A percentile compares a stretch with the other conserved stretches of the same genome.
These are phyloP conservation scores for Botrytis paeoniae DNA, from an alignment of 2,329 filamentous ascomycete genomes.

Conservation along the genomic window DNA sequence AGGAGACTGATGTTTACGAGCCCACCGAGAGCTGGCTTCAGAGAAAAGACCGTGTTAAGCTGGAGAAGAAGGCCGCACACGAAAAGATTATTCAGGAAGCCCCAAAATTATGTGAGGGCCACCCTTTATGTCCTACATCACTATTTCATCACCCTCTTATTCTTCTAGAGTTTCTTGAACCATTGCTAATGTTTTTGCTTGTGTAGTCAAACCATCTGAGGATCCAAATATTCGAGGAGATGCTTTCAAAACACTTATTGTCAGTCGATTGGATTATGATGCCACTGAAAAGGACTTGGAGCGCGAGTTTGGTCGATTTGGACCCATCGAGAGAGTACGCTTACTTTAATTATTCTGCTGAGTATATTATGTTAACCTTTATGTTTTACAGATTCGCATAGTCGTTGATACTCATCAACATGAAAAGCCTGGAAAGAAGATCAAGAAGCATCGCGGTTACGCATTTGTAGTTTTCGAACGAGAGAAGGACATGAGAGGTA, in stretches of 20 bases:
- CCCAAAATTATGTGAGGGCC: slow-evolving; percentile 36
- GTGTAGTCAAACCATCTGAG: slow-evolving; percentile 71
- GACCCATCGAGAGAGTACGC: slow-evolving; percentile 84
- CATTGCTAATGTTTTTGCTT: slow-evolving; percentile 26
- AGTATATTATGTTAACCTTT: slow-evolving; percentile 20
- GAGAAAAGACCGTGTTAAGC: slow-evolving; percentile 75
- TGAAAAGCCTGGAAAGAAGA: slow-evolving; percentile 71
- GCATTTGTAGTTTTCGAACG: slow-evolving; percentile 96
- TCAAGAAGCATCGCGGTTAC: slow-evolving; percentile 83
- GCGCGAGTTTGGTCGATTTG: slow-evolving; percentile 88
- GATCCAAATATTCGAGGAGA: slow-evolving; percentile 90
- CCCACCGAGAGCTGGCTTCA: slow-evolving; percentile 94
- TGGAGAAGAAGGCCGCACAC: slow-evolving; percentile 70
- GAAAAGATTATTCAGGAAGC: slow-evolving; percentile 47
- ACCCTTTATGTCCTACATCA: slow-evolving; percentile 32
- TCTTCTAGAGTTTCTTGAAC: not conserved
- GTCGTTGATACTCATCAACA: slow-evolving; percentile 71
- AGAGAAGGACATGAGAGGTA: slow-evolving; percentile 99
- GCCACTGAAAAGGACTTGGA: slow-evolving; percentile 87
- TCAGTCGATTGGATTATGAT: slow-evolving; percentile 85
- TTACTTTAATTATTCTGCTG: not conserved
- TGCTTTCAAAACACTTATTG: slow-evolving; percentile 91
- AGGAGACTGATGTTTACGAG: slow-evolving; percentile 70
- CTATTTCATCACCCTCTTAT: slow-evolving; percentile 22
- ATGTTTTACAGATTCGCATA: slow-evolving; percentile 69